Percentiles rank a stretch among this genome's conserved stretches.
These are phyloP conservation scores for Phalaenopsis equestris DNA, from an alignment of 106 monocot genomes.

Conservation along the genomic window DNA sequence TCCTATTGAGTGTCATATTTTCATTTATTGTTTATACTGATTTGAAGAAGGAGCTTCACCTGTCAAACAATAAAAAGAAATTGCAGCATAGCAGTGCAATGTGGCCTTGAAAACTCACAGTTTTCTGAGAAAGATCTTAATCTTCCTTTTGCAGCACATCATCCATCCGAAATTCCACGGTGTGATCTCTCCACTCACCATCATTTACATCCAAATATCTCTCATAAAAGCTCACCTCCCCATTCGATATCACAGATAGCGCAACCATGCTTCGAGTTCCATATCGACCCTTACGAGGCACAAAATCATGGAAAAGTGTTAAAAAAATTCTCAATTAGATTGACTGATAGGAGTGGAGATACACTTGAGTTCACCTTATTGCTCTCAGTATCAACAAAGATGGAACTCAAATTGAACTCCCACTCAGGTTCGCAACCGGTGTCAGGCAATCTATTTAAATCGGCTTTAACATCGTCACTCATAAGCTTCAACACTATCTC, in stretches of 20 bases:
- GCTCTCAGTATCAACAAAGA: slow-evolving; percentile 44
- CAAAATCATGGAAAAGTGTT: background rate
- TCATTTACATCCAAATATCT: slow-evolving; percentile 56
- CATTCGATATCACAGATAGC: slow-evolving; percentile 29
- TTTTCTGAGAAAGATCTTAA: background rate
- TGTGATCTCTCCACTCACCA: slow-evolving; percentile 63
- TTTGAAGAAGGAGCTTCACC: background rate
- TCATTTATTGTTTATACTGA: background rate
- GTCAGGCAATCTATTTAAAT: slow-evolving; percentile 35
- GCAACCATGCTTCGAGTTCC: slow-evolving; percentile 82
- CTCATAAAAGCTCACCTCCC: slow-evolving; percentile 60
- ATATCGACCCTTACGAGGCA: slow-evolving; percentile 44
- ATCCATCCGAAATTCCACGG: slow-evolving; percentile 33
- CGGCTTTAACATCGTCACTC: slow-evolving; percentile 50
- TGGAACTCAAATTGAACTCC: slow-evolving; percentile 60
- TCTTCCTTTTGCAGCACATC: slow-evolving; percentile 2
- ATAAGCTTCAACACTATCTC: slow-evolving; percentile 49
- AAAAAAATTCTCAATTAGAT: background rate
- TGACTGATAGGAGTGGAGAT: background rate
- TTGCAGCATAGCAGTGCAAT: background rate
- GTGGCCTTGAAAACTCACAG: too few relatives aligned
- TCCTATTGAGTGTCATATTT: too few relatives aligned
- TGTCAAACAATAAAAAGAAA: background rate
- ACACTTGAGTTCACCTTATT: slow-evolving; percentile 24
- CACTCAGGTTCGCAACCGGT: slow-evolving; percentile 56